Conservation (phyloP, 805 yeast genomes). For the Candida saitoana region DNA sequence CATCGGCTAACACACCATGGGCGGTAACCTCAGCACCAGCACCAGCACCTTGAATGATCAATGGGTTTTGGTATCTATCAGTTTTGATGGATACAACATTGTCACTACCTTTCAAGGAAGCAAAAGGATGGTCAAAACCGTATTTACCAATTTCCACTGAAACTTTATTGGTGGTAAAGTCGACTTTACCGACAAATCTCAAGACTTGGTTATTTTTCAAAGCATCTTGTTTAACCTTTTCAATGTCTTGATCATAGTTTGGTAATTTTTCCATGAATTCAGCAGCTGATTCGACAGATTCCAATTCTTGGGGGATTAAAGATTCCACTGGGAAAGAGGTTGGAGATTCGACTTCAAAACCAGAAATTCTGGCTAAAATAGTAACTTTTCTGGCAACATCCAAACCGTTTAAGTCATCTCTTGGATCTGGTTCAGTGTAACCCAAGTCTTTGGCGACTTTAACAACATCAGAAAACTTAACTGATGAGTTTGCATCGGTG, state of each 20-base stretch:
- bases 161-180: conserved; percentile 62
- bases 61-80: conserved; percentile 87
- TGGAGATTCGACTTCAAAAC: conserved; percentile 79
- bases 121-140: conserved; percentile 89
- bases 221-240: conserved; percentile 74
- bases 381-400: conserved; percentile 99
- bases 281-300: conserved; percentile 62
- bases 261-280: conserved; percentile 83
- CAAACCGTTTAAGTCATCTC: conserved; percentile 96
- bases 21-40: conserved; percentile 74
- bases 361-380: conserved; percentile 89
- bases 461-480: conserved; percentile 87
- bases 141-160: conserved; percentile 88
- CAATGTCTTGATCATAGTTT: conserved; percentile 74
- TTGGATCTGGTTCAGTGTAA: conserved; percentile 98
- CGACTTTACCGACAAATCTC: conserved; percentile 90
- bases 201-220: conserved; percentile 79
- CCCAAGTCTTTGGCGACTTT: conserved; percentile 85
- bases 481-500: conserved; percentile 47
- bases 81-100: conserved; percentile 91
- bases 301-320: conserved; percentile 83
- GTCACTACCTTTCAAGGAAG: conserved; percentile 92
- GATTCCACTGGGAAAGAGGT: conserved; percentile 92
- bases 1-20: conserved; percentile 89
- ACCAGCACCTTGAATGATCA: conserved; percentile 97